These are phyloP conservation scores for Magnaporthales sp. DNA, from an alignment of 2,329 filamentous ascomycete genomes.

Conservation along the genomic window DNA sequence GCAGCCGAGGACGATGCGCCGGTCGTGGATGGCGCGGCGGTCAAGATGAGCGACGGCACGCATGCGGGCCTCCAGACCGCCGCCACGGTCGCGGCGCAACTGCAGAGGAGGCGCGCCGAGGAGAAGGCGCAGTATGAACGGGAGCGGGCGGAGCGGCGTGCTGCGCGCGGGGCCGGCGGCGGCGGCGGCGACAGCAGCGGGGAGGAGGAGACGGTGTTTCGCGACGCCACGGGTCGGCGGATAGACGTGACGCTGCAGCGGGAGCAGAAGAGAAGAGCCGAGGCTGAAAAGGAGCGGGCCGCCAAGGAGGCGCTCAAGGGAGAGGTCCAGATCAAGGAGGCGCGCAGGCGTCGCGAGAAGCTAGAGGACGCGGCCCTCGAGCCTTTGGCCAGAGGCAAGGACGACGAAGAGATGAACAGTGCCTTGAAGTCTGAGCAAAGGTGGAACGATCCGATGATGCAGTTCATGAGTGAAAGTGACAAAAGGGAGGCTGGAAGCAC, in stretches of 20 bases:
- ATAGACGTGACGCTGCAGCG: conserved; percentile 89
- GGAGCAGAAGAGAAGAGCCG: conserved; percentile 66
- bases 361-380: conserved; percentile 77
- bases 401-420: conserved; percentile 79
- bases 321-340: conserved; percentile 70
- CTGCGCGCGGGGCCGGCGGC: conserved; percentile 34
- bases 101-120: conserved; percentile 43
- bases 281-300: conserved; percentile 53
- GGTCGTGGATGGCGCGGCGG: conserved; percentile 30
- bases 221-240: conserved; percentile 88
- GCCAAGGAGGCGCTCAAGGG: conserved; percentile 68
- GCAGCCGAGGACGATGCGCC: conserved; percentile 41
- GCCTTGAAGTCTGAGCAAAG: conserved; percentile 67
- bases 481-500: conserved; percentile 16
- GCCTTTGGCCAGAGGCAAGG: conserved; percentile 68
- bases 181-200: conserved; percentile 33
- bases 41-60: conserved; percentile 82
- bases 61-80: conserved; percentile 82
- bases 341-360: conserved; percentile 53
- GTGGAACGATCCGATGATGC: conserved; percentile 92
- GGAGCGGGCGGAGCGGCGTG: conserved; percentile 13
- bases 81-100: conserved; percentile 62
- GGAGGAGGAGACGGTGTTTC: conserved; percentile 76
- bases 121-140: conserved; percentile 22
- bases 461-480: conserved; percentile 54